phyloP scores from a whole-genome alignment of 768 basidiomycete species.

The Brasilioporus rufonigricans region DNA sequence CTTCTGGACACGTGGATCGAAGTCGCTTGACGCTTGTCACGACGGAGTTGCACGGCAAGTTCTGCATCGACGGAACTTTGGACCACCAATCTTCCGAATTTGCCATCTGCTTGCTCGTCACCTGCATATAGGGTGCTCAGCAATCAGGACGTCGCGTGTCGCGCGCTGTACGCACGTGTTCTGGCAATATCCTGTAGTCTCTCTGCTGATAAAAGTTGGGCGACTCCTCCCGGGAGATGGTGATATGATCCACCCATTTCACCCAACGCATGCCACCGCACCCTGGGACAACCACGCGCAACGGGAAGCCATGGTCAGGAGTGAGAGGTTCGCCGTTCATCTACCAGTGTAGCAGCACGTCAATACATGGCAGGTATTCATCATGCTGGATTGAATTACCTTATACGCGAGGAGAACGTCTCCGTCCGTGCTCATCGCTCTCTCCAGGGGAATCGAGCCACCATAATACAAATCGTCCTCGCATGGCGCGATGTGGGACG shows the following conservation, averaged over 20 bases:
- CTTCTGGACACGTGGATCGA: conserved; percentile 11
- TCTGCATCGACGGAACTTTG: conserved; percentile 56
- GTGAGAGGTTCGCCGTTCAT: conserved; percentile 64
- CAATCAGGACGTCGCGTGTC: not conserved
- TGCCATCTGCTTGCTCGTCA: conserved; percentile 26
- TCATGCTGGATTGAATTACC: conserved; percentile 29
- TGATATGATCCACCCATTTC: conserved; percentile 69
- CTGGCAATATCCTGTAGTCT: conserved; percentile 66
- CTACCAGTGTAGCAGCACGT: conserved; percentile 17
- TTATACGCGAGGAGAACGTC: conserved; percentile 64
- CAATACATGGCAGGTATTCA: not conserved
- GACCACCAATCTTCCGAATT: conserved; percentile 41
- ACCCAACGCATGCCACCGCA: conserved; percentile 71
- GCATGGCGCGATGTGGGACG: conserved; percentile 57
- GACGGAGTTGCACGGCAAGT: conserved; percentile 61
- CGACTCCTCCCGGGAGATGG: conserved; percentile 51
- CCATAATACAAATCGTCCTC: conserved; percentile 64
- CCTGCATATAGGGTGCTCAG: conserved; percentile 12
- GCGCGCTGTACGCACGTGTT: conserved; percentile 35
- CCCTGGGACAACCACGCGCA: conserved; percentile 69
- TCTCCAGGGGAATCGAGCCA: conserved; percentile 56
- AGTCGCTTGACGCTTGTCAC: conserved; percentile 34
- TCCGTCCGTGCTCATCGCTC: conserved; percentile 43
- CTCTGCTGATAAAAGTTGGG: conserved; percentile 70
- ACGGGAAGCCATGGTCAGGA: conserved; percentile 61